phyloP scores from a whole-genome alignment of 2,329 filamentous ascomycete genomes.

The Verticillium dahliae region DNA sequence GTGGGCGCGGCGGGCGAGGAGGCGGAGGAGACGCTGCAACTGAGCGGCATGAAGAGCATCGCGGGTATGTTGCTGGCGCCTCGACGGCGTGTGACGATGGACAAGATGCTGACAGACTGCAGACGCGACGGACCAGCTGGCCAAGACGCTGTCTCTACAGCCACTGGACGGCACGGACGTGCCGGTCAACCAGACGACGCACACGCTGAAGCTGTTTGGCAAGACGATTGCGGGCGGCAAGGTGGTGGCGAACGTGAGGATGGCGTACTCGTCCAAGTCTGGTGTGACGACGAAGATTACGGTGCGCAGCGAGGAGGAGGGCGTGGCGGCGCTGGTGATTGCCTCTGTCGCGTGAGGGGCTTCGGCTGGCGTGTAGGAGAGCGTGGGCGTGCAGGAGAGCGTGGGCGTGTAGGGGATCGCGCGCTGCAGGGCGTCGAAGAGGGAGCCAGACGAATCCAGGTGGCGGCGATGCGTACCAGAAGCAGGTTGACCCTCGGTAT shows the following conservation, averaged over 20 bases:
- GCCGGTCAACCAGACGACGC: slow-evolving; percentile 78
- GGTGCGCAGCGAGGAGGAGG: slow-evolving; percentile 86
- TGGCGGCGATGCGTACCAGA: background rate
- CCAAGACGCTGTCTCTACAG: slow-evolving; percentile 81
- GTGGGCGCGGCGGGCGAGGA: slow-evolving; percentile 84
- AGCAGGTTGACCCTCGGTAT: background rate
- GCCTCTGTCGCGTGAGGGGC: slow-evolving; percentile 67
- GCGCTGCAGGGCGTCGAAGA: background rate
- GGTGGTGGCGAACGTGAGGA: slow-evolving; percentile 80
- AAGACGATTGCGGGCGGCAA: slow-evolving; percentile 89
- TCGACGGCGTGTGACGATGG: background rate
- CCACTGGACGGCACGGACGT: slow-evolving; percentile 93
- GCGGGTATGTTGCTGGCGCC: slow-evolving; percentile 55
- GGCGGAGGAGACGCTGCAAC: slow-evolving; percentile 82
- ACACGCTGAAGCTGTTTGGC: slow-evolving; percentile 91
- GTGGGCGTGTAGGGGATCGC: background rate
- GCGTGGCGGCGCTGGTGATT: slow-evolving; percentile 77
- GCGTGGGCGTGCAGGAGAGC: background rate
- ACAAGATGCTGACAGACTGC: slow-evolving; percentile 11
- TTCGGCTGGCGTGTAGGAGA: background rate
- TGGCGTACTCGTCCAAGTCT: slow-evolving; percentile 89
- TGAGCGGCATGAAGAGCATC: slow-evolving; percentile 86
- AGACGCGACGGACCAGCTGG: slow-evolving; percentile 91
- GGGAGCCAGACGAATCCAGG: background rate
- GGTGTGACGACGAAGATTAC: slow-evolving; percentile 96